Conservation (phyloP, 805 yeast species). For the Schizosaccharomyces osmophilus region DNA sequence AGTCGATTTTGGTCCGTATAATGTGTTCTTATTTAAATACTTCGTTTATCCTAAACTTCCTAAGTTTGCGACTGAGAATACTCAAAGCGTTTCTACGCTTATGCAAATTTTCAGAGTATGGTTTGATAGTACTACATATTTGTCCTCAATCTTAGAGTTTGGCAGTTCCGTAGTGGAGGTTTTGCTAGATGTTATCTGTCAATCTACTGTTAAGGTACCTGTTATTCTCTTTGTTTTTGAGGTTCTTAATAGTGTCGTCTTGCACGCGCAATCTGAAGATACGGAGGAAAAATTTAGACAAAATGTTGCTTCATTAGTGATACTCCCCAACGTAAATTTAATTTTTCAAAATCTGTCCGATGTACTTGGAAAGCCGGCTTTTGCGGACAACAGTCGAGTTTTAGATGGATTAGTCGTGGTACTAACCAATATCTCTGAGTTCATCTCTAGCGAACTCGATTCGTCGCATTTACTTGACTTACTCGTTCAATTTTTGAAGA, state of each 20-base stretch:
- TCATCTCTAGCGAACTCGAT: neutral
- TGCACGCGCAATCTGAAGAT: neutral
- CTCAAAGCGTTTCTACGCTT: slow-evolving; percentile 61
- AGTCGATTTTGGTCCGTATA: slow-evolving; percentile 27
- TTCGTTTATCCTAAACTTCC: slow-evolving; percentile 41
- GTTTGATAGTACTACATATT: slow-evolving; percentile 24
- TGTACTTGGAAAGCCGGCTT: neutral
- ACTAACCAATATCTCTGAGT: neutral
- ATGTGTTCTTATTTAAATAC: slow-evolving; percentile 25
- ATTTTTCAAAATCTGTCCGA: neutral
- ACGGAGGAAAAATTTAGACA: neutral
- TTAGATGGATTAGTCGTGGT: neutral
- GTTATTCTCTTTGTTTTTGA: neutral
- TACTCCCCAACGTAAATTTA: neutral
- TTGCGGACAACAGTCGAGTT: neutral
- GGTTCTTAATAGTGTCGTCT: neutral
- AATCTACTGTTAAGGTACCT: neutral
- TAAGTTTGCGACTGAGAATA: slow-evolving; percentile 48
- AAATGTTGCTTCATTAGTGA: neutral
- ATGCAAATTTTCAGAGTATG: slow-evolving; percentile 40
- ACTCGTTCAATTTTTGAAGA: neutral
- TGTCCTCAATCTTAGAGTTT: slow-evolving; percentile 24
- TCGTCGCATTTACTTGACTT: neutral
- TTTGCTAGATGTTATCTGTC: slow-evolving; percentile 21
- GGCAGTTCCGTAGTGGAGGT: slow-evolving; percentile 31